Evolutionary conservation across 345 rosid species (phyloP).

Genomic region (Rhizophora apiculata): DNA sequence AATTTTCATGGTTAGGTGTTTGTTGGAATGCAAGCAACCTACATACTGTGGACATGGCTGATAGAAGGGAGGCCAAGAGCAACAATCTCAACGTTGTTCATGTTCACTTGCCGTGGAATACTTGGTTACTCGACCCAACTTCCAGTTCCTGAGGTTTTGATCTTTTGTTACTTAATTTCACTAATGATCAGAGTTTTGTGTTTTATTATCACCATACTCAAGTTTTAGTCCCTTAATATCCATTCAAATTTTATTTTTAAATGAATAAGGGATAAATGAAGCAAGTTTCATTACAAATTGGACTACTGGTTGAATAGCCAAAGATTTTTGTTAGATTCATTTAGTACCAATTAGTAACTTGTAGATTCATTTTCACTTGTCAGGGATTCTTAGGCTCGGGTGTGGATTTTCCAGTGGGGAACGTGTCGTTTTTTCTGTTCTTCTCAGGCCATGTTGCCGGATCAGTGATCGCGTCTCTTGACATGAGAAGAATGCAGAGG

Average conservation of each 20-base stretch:
- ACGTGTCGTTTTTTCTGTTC: constrained; percentile 88
- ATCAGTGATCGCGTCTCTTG: constrained; percentile 79
- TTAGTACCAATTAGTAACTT: too few relatives aligned
- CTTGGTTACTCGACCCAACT: constrained; percentile 95
- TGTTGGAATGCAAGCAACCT: constrained; percentile 76
- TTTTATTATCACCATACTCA: too few relatives aligned
- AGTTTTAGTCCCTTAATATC: too few relatives aligned
- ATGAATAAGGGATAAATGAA: too few relatives aligned
- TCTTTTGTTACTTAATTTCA: neutral
- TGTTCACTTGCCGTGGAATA: constrained; percentile 97
- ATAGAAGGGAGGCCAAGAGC: constrained; percentile 82
- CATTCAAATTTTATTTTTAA: too few relatives aligned
- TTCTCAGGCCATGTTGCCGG: constrained; percentile 97
- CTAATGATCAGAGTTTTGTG: too few relatives aligned
- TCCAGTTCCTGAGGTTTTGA: constrained; percentile 72
- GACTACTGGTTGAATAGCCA: too few relatives aligned
- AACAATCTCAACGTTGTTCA: constrained; percentile 77
- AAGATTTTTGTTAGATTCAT: too few relatives aligned
- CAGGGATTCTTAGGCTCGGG: constrained; percentile 95
- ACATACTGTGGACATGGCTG: constrained; percentile 78
- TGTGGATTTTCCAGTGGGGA: constrained; percentile 91
- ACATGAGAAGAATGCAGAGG: constrained; percentile 81
- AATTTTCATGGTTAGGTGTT: constrained; percentile 49
- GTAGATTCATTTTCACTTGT: too few relatives aligned
- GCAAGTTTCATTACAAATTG: too few relatives aligned